Conservation (phyloP, 441 rosid genomes). For the Populus trichocarpa region DNA sequence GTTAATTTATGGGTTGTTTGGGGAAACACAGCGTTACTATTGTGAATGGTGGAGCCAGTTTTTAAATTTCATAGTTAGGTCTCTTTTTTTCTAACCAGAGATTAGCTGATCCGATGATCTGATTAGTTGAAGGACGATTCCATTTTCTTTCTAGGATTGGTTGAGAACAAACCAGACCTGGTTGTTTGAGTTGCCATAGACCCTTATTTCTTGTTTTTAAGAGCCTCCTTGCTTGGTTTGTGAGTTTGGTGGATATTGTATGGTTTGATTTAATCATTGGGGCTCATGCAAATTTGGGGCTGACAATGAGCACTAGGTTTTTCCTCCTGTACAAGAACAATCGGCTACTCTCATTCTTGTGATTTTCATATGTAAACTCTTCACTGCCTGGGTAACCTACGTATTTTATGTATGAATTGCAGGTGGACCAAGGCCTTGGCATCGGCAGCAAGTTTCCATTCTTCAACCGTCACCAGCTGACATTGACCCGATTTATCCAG, state of each 20-base stretch:
- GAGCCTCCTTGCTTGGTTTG: background rate
- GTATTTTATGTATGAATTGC: conserved; percentile 19
- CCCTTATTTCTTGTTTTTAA: background rate
- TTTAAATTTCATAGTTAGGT: background rate
- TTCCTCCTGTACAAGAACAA: background rate
- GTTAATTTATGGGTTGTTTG: background rate
- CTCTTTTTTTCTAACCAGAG: background rate
- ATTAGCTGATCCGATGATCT: background rate
- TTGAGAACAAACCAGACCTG: background rate
- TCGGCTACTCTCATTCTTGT: background rate
- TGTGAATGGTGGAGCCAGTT: background rate
- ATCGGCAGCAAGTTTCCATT: conserved; percentile 89
- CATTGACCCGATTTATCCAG: conserved; percentile 73
- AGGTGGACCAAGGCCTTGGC: conserved; percentile 99
- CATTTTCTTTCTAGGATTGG: background rate
- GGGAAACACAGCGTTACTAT: background rate
- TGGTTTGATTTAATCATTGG: background rate
- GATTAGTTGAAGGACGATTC: background rate
- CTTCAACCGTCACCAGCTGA: conserved; percentile 91
- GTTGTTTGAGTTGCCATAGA: background rate
- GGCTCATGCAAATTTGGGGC: background rate
- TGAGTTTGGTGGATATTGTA: background rate
- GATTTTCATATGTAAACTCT: background rate
- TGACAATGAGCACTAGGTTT: background rate
- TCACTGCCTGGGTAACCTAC: conserved; percentile 2